Evolutionary conservation across 345 rosid species (phyloP).

Genomic region (Brassica rapa): DNA sequence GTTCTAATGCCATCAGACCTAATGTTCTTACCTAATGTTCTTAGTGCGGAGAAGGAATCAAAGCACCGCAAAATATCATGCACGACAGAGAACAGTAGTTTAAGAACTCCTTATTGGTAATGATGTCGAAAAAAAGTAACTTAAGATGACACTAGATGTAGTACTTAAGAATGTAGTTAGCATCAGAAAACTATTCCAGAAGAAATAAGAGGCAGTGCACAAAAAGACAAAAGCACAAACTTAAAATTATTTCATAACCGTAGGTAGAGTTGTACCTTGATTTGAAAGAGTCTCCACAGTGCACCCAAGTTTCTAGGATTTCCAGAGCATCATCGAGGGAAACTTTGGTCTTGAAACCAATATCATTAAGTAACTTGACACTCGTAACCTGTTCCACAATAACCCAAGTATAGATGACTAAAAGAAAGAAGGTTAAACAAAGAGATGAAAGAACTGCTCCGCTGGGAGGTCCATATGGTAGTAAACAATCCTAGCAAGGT

Average conservation of each 20-base stretch:
- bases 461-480: slow-evolving; percentile 14
- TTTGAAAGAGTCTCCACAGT: slow-evolving; percentile 53
- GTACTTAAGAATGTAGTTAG: background rate
- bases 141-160: slow-evolving; percentile 10
- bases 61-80: slow-evolving; percentile 13
- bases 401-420: slow-evolving; percentile 21
- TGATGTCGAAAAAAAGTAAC: slow-evolving; percentile 7
- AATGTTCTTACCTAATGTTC: background rate
- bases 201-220: background rate
- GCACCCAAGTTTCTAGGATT: slow-evolving; percentile 59
- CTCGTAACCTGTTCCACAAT: slow-evolving; percentile 64
- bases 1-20: slow-evolving; percentile 13
- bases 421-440: slow-evolving; percentile 3
- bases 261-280: slow-evolving; percentile 58
- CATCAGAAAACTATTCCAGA: slow-evolving; percentile 1
- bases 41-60: background rate
- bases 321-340: slow-evolving; percentile 58
- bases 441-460: slow-evolving; percentile 17
- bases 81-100: background rate
- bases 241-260: background rate
- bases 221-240: slow-evolving; percentile 2
- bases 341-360: slow-evolving; percentile 81
- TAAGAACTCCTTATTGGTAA: slow-evolving; percentile 5
- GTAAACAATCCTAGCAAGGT: background rate
- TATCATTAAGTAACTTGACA: slow-evolving; percentile 53